Evolutionary conservation across 2,329 filamentous ascomycete genomes (phyloP).

Genomic region (Ascochyta koolunga): DNA sequence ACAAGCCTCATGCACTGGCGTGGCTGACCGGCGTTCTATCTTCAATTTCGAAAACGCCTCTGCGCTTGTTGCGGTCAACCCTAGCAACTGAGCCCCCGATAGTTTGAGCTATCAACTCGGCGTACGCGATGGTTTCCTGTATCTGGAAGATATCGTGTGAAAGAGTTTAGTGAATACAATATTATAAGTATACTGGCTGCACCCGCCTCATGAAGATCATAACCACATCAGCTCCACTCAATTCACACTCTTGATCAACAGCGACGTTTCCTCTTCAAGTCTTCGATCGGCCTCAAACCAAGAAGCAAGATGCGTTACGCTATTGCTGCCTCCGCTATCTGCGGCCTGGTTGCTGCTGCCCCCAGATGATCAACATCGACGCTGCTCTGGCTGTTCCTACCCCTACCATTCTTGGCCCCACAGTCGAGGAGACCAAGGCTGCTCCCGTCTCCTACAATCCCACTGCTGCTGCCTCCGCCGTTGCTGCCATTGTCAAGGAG

Average conservation of each 20-base stretch:
- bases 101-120: slow-evolving; percentile 11
- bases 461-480: slow-evolving; percentile 33
- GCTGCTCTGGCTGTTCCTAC: slow-evolving; percentile 44
- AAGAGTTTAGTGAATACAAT: background rate
- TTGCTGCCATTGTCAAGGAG: slow-evolving; percentile 11
- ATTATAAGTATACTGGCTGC: slow-evolving; percentile 23
- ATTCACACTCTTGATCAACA: slow-evolving; percentile 10
- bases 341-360: slow-evolving; percentile 28
- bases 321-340: slow-evolving; percentile 26
- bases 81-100: slow-evolving; percentile 7
- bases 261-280: slow-evolving; percentile 6
- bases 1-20: slow-evolving; percentile 22
- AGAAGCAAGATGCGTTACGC: slow-evolving; percentile 32
- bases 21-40: slow-evolving; percentile 15
- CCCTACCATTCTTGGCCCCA: slow-evolving; percentile 33
- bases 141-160: slow-evolving; percentile 1
- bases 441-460: slow-evolving; percentile 37
- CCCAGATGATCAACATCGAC: slow-evolving; percentile 46
- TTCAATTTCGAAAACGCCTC: slow-evolving; percentile 10
- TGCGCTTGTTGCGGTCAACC: slow-evolving; percentile 2
- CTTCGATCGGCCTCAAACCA: background rate
- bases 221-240: slow-evolving; percentile 14
- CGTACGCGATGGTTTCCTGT: slow-evolving; percentile 14
- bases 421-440: slow-evolving; percentile 32
- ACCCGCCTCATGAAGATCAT: slow-evolving; percentile 15